Base-by-base conservation (phyloP, 2,329 filamentous ascomycete genomes). In the Stachybotrys chartarum region DNA sequence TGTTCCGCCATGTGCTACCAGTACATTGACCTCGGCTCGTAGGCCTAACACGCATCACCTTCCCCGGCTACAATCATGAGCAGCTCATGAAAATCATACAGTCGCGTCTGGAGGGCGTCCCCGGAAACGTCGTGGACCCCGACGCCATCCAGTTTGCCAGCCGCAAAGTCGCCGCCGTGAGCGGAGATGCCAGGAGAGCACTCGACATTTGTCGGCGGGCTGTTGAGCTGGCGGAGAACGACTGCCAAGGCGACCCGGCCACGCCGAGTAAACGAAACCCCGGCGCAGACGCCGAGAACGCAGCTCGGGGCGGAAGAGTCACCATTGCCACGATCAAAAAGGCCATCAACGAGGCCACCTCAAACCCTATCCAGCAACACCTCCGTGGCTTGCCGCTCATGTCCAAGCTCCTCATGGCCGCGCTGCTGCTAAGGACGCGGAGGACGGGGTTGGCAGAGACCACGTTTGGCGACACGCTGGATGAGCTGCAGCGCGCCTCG, bases 21-120 rank as follows among this genome's bases (percentile, higher is more conserved):
- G 47, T 49, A 24, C 24, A 42, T 50, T 55, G 48, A 59, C 53
- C n/a, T 51, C 54, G 52, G 35, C 31, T 14, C 3, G 18, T 18
- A 77, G 76, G 93, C 24, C 78, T 99, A 51, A 97, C 92, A 7
- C 84, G 95, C 65, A 97, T 99, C 67, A 97, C 94, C 0, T 99
- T 99, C 64, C 90, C 94, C 0, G 94, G 94, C 24, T 99, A 99
- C 72, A 97, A 91, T 56, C 92, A 99, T 70, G 91, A 94, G 57
- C 94, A 99, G 72, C 81, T 99, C 46, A 96, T 97, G 88, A 88
- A 88, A 62, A 99, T 99, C 66, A 97, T 99, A 60, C 87, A 93
- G 66, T 96, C 91, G n/a, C 87, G 94, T 32, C 81, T 99, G 2
- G 85, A 91, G 66, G 91, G 90, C 54, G 90, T 97, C 1, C 87